phyloP scores from a whole-genome alignment of 768 basidiomycete genomes.

The Pluteus cervinus region DNA sequence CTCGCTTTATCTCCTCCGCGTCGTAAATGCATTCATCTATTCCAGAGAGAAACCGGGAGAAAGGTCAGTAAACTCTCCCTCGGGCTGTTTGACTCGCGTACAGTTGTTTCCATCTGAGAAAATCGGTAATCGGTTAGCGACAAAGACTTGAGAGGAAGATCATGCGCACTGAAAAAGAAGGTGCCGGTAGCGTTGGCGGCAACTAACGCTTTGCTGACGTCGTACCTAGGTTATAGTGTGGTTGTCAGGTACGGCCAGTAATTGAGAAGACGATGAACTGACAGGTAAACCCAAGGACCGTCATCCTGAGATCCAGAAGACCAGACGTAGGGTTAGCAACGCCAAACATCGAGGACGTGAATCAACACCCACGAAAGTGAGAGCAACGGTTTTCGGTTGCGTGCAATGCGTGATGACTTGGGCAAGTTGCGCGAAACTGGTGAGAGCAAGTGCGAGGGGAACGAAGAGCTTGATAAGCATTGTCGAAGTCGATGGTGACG shows the following conservation, averaged over 20 bases:
- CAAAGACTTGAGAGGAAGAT: background rate
- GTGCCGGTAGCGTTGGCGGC: slow-evolving; percentile 22
- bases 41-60: too few species aligned
- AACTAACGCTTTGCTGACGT: slow-evolving; percentile 13
- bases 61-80: too few species aligned
- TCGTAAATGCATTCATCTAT: slow-evolving; percentile 35
- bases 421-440: too few species aligned
- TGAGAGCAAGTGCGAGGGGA: too few species aligned
- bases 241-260: background rate
- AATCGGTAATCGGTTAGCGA: background rate
- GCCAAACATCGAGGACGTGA: background rate
- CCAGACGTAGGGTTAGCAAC: background rate
- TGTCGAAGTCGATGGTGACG: too few species aligned
- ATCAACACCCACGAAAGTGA: slow-evolving; percentile 30
- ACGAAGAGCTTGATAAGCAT: too few species aligned
- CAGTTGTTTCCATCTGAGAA: slow-evolving; percentile 15
- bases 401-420: slow-evolving; percentile 23
- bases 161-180: slow-evolving; percentile 24
- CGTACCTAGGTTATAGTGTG: slow-evolving; percentile 5
- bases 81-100: too few species aligned
- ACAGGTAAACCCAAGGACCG: slow-evolving; percentile 15
- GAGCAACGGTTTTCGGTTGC: slow-evolving; percentile 30
- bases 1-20: slow-evolving; percentile 14
- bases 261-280: slow-evolving; percentile 4
- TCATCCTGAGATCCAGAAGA: slow-evolving; percentile 14